Percentiles rank a stretch among this genome's conserved stretches.
Evolutionary conservation across 2,329 filamentous ascomycete species (phyloP).

Genomic region (Epichloe hybrida): DNA sequence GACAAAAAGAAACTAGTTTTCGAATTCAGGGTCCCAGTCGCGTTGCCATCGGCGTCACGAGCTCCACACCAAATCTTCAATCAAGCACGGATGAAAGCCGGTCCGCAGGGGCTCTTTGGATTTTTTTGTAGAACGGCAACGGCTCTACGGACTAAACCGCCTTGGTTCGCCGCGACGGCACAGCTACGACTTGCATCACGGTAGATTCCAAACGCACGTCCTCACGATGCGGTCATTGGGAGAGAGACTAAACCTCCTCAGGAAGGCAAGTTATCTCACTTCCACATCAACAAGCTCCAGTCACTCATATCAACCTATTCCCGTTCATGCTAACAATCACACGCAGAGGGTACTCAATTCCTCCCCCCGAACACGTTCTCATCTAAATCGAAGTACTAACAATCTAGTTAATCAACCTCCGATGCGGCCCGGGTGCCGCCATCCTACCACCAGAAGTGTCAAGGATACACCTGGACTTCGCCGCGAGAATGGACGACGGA

Average conservation of each 20-base stretch:
- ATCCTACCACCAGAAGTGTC: constrained; percentile 64
- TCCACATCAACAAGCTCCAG: neutral
- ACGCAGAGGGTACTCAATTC: constrained; percentile 27
- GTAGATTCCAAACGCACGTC: neutral
- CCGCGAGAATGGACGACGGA: constrained; percentile 44
- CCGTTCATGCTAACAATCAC: neutral
- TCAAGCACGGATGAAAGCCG: constrained; percentile 12
- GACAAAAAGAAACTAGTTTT: neutral
- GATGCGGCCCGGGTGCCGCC: constrained; percentile 71
- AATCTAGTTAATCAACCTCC: constrained; percentile 56
- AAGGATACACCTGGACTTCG: constrained; percentile 63
- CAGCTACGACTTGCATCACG: neutral
- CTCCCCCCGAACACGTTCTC: too few species aligned
- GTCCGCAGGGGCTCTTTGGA: constrained; percentile 5
- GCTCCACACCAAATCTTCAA: neutral
- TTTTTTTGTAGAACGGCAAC: too few species aligned
- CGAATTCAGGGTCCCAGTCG: neutral
- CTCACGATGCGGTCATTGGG: constrained; percentile 33
- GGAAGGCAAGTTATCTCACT: constrained; percentile 42
- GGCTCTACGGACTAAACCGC: neutral
- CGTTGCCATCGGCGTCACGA: neutral
- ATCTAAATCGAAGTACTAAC: constrained; percentile 9
- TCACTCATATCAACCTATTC: neutral
- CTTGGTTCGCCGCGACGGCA: neutral
- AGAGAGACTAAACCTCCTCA: constrained; percentile 62